Conservation (phyloP, 2,329 filamentous ascomycete species). For the Aphanoascus verrucosus region DNA sequence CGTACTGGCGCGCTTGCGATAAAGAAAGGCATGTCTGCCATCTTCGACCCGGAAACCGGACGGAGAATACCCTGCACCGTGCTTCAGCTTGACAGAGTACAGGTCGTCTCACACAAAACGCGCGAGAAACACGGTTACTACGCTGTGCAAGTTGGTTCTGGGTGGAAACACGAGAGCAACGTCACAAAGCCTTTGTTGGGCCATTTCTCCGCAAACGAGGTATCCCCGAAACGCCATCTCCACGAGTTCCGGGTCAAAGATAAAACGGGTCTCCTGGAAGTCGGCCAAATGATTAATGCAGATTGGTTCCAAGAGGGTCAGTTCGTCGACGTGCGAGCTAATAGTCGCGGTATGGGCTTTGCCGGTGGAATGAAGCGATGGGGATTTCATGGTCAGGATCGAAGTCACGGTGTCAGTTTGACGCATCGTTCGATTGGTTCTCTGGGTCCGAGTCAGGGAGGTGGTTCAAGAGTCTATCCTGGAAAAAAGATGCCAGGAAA, state of each 20-base stretch:
- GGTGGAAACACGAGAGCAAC: conserved; percentile 62
- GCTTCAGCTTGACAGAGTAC: conserved; percentile 81
- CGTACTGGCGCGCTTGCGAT: conserved; percentile 73
- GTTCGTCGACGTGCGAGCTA: conserved; percentile 73
- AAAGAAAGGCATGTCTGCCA: conserved; percentile 93
- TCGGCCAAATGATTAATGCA: conserved; percentile 68
- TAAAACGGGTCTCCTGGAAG: conserved; percentile 58
- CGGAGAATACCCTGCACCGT: conserved; percentile 78
- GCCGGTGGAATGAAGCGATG: conserved; percentile 96
- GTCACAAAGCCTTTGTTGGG: conserved; percentile 74
- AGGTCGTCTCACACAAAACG: conserved; percentile 82
- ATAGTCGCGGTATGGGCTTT: conserved; percentile 82
- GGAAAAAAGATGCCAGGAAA: conserved; percentile 97
- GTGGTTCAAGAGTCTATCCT: conserved; percentile 81
- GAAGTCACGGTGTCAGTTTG: conserved; percentile 89
- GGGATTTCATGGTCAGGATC: conserved; percentile 78
- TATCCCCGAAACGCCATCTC: conserved; percentile 74
- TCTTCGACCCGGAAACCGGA: conserved; percentile 68
- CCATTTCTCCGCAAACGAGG: conserved; percentile 71
- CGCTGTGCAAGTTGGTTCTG: conserved; percentile 80
- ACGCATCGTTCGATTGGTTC: conserved; percentile 90
- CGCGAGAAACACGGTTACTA: conserved; percentile 74
- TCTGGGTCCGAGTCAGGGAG: conserved; percentile 77
- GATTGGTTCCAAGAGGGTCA: conserved; percentile 87
- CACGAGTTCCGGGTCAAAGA: conserved; percentile 78